Conservation (phyloP, 805 yeast species). For the Kuraishia cidri region DNA sequence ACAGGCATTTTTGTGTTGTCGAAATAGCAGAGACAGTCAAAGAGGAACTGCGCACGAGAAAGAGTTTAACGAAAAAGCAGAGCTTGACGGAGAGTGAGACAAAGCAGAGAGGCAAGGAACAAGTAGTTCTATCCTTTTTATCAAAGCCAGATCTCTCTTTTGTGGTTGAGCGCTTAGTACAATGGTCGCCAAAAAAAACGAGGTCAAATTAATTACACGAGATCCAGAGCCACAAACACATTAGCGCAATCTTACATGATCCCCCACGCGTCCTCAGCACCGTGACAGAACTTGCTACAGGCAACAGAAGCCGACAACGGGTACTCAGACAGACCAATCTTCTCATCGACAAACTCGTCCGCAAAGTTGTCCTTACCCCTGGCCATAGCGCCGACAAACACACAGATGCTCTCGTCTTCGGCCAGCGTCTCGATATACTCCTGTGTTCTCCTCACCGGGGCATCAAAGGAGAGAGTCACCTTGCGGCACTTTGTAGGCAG, state of each 20-base stretch:
- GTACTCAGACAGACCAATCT: constrained; percentile 90
- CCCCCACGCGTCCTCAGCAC: constrained; percentile 97
- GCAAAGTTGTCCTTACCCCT: constrained; percentile 97
- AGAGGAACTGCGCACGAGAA: too few species aligned
- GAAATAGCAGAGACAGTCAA: too few species aligned
- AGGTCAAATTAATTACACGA: too few species aligned
- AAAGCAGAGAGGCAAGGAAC: too few species aligned
- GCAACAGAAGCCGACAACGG: constrained; percentile 97
- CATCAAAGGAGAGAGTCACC: constrained; percentile 86
- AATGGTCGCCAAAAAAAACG: too few species aligned
- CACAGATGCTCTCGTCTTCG: constrained; percentile 90
- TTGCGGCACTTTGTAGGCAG: constrained; percentile 94
- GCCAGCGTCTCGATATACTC: constrained; percentile 77
- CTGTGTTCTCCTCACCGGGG: constrained; percentile 79
- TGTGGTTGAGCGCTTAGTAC: too few species aligned
- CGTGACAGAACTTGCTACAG: constrained; percentile 96
- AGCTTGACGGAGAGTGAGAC: too few species aligned
- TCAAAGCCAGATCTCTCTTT: too few species aligned
- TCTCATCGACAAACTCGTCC: constrained; percentile 94
- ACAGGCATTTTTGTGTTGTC: constrained; percentile 23
- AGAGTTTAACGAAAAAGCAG: too few species aligned
- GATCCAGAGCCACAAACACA: too few species aligned
- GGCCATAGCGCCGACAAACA: constrained; percentile 99
- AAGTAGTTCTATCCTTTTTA: too few species aligned
- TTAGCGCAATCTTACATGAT: constrained; percentile 31